Evolutionary conservation across 176 grass and related monocot species (phyloP).

Genomic region (Triticum turgidum): DNA sequence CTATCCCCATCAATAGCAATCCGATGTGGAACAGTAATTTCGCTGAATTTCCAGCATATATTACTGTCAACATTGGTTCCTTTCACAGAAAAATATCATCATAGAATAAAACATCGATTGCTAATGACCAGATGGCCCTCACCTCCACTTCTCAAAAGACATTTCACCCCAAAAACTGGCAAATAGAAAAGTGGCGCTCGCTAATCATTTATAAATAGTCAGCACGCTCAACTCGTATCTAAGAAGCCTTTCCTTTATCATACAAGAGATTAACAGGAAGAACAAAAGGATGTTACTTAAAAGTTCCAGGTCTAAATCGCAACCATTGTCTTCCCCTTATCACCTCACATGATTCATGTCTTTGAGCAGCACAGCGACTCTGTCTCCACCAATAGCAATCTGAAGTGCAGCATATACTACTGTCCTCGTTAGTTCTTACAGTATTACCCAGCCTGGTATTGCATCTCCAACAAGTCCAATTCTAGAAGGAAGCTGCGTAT

Average conservation of each 20-base stretch:
- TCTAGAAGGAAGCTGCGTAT: neutral
- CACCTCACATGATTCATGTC: neutral
- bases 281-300: neutral
- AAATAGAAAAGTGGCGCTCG: neutral
- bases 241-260: neutral
- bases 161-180: neutral
- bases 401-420: neutral
- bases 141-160: neutral
- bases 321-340: neutral
- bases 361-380: neutral
- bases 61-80: neutral
- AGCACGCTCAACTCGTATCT: neutral
- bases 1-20: neutral
- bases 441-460: neutral
- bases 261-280: neutral
- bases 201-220: neutral
- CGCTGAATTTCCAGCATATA: neutral
- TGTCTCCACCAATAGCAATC: neutral
- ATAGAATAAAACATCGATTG: neutral
- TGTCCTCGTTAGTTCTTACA: neutral
- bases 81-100: neutral
- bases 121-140: neutral
- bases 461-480: neutral
- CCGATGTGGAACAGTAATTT: neutral
- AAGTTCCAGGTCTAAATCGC: neutral